phyloP scores from a whole-genome alignment of 73 alveolate species.

The Paramecium biaurelia region DNA sequence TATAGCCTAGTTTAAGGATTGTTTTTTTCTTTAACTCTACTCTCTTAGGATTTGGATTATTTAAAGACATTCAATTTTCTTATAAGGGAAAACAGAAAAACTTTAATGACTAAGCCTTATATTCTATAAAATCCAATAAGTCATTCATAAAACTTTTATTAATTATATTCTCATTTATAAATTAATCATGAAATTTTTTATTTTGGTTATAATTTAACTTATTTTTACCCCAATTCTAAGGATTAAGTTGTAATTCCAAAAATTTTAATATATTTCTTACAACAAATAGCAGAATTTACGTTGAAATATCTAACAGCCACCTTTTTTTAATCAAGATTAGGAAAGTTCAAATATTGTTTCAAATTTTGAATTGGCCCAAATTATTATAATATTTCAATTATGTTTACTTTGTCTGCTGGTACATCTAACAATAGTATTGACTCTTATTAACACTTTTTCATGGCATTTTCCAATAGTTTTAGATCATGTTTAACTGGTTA shows the following conservation, averaged over 20 bases:
- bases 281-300: neutral
- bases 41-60: neutral
- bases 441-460: neutral
- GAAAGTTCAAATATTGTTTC: neutral
- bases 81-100: neutral
- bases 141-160: no score
- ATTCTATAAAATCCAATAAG: neutral
- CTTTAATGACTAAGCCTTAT: neutral
- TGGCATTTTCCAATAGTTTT: neutral
- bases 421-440: neutral
- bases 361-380: conserved; percentile 29
- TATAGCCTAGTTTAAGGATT: no score
- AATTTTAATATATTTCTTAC: neutral
- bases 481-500: neutral
- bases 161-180: neutral
- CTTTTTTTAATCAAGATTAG: neutral
- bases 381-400: neutral
- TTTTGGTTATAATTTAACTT: neutral
- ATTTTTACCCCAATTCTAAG: neutral
- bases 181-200: neutral
- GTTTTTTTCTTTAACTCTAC: no score
- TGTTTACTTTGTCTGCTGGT: neutral
- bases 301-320: neutral
- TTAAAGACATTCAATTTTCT: neutral
- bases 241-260: neutral